Percentiles rank a stretch among this genome's conserved stretches.
Conservation (phyloP, 331 rosid species). For the Arachis monticola region DNA sequence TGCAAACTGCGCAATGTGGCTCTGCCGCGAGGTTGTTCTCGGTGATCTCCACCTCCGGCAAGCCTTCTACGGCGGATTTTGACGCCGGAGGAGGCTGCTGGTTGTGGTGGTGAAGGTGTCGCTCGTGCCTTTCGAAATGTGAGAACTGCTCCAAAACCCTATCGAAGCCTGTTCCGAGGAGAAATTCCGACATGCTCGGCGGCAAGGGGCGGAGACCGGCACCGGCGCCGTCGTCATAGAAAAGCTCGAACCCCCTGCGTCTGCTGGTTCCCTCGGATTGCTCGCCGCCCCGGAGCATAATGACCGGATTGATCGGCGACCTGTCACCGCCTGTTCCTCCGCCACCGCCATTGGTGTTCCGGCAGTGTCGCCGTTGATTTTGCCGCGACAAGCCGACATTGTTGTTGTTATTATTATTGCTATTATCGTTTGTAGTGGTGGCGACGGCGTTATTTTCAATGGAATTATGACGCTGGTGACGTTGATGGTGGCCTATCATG, state of each 20-base stretch:
- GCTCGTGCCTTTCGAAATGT: conserved; percentile 50
- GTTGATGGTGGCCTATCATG: conserved; percentile 50
- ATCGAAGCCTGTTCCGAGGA: conserved; percentile 80
- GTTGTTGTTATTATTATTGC: neutral
- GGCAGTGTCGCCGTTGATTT: conserved; percentile 40
- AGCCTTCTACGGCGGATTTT: conserved; percentile 62
- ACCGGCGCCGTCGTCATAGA: conserved; percentile 65
- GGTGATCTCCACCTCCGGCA: conserved; percentile 61
- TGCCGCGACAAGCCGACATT: neutral
- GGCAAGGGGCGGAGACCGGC: conserved; percentile 74
- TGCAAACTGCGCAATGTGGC: conserved; percentile 85
- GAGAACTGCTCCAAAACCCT: conserved; percentile 72
- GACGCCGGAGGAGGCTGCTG: conserved; percentile 57
- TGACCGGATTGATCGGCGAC: conserved; percentile 64
- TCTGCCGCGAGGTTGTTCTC: conserved; percentile 43
- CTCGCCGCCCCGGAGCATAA: conserved; percentile 50
- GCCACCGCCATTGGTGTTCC: conserved; percentile 6
- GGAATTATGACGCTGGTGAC: neutral
- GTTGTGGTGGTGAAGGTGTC: neutral
- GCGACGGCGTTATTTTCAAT: neutral
- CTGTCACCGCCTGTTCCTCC: conserved; percentile 34
- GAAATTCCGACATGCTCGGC: conserved; percentile 69
- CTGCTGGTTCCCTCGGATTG: conserved; percentile 41
- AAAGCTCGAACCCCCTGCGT: conserved; percentile 58
- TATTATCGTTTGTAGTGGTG: no score